Conservation (phyloP, 371 early-diverging fungal species). For the Mortierella sp. region DNA sequence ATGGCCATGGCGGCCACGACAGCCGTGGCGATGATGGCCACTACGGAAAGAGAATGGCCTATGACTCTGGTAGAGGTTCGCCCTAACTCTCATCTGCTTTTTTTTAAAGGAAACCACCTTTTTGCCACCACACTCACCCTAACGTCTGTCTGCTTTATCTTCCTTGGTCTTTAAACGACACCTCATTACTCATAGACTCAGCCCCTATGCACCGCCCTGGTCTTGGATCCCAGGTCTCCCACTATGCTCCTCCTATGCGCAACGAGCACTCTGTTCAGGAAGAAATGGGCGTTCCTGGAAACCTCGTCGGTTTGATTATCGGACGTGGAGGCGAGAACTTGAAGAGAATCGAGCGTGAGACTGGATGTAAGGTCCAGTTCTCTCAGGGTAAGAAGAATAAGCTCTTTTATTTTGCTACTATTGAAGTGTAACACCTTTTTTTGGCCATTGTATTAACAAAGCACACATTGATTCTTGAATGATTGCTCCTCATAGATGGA, state of each 20-base stretch:
- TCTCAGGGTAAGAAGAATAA: slow-evolving; percentile 63
- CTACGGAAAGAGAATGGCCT: slow-evolving; percentile 42
- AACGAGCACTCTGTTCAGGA: slow-evolving; percentile 55
- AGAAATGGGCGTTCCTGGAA: slow-evolving; percentile 74
- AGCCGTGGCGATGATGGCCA: slow-evolving; percentile 25
- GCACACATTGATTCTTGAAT: background rate
- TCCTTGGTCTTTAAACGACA: background rate
- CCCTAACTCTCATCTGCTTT: background rate
- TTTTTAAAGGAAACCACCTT: background rate
- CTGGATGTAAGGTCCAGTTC: slow-evolving; percentile 83
- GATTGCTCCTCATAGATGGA: slow-evolving; percentile 30
- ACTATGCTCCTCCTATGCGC: slow-evolving; percentile 59
- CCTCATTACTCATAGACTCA: slow-evolving; percentile 20
- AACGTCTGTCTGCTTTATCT: background rate
- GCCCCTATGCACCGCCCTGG: slow-evolving; percentile 68
- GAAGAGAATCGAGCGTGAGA: slow-evolving; percentile 81
- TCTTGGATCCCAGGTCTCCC: slow-evolving; percentile 62
- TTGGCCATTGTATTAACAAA: background rate
- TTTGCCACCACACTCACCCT: background rate
- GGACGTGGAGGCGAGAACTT: slow-evolving; percentile 89
- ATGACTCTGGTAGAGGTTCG: slow-evolving; percentile 30
- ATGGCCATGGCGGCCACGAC: slow-evolving; percentile 20
- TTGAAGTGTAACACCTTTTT: background rate
- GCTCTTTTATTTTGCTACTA: background rate
- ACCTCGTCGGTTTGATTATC: slow-evolving; percentile 88